Evolutionary conservation across 257 asterid species (phyloP), one percentile per base, ranked within the genome.

Genomic region (Rauvolfia tetraphylla): DNA sequence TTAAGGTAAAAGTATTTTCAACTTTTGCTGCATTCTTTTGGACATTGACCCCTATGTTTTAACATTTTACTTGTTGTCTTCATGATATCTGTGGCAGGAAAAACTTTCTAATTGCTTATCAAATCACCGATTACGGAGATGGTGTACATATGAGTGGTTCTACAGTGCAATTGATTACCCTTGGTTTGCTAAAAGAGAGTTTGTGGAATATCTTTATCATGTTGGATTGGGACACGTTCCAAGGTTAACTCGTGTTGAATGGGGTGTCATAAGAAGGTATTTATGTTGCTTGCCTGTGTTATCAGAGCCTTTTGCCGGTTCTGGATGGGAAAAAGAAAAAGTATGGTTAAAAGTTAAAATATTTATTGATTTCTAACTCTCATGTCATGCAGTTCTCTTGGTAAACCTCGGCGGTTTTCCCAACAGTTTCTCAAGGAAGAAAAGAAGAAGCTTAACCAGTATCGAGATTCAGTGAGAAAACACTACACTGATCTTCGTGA

Each of bases 231-330:
- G 97, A 62, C 98, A 93, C 76, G 92, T 88, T 76, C 94, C 96
- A 48, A 88, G 96, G 87, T 80, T 91, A 83, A 90, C 98, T 85
- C 97, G 91, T 79, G 93, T 88, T 59, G 98, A 93, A 68, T 93
- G 98, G 98, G 91, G 97, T 76, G 97, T 93, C 82, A 93, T 93
- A 84, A 88, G 97, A 85, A 87, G 98, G 98, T 93, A 84, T 58
- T 56, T 65, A 34, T 38, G 70, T 87, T 78, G 63, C 27, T 29
- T 38, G 58, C 29, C 14, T 49, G 41, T 70, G 41, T 5, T 17
- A 25, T 38, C 33, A 67, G 18, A 22, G 3, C 18, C 17, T 33
- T 62, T 0, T 39, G 73, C 74, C 25, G 62, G 29, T 67, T 38
- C 29, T 62, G 39, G 51, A 59, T 58, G 18, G 33, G 15, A 49